These are phyloP conservation scores for Exophiala spinifera DNA, from an alignment of 2,329 filamentous ascomycete species.

Conservation along the genomic window DNA sequence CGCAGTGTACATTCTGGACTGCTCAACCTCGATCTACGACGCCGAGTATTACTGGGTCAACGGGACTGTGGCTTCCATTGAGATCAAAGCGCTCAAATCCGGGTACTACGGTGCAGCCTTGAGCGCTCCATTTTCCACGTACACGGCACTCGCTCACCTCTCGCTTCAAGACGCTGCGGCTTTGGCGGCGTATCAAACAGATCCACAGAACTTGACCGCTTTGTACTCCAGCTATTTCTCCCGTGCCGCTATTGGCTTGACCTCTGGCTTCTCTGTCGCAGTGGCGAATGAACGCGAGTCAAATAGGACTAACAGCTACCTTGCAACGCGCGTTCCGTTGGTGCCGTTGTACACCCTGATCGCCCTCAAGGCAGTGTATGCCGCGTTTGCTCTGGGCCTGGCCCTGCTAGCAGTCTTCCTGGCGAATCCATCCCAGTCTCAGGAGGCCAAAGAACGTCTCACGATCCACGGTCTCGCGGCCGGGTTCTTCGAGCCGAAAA, in stretches of 20 bases:
- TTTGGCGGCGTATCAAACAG: slow-evolving; percentile 12
- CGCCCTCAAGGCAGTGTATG: slow-evolving; percentile 3
- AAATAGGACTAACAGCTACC: slow-evolving; percentile 14
- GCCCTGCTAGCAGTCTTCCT: slow-evolving; percentile 1
- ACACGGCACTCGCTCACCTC: slow-evolving; percentile 15
- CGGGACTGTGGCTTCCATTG: slow-evolving; percentile 4
- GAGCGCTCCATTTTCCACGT: slow-evolving; percentile 15
- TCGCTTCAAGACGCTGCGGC: slow-evolving; percentile 17
- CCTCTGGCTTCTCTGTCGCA: slow-evolving; percentile 17
- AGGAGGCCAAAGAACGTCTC: slow-evolving; percentile 2
- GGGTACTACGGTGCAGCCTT: slow-evolving; percentile 12
- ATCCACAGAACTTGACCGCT: slow-evolving; percentile 12
- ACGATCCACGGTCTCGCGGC: slow-evolving; percentile 6
- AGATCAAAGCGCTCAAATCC: not conserved
- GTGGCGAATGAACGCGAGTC: slow-evolving; percentile 17
- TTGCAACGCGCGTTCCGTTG: slow-evolving; percentile 22
- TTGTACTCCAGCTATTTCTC: slow-evolving; percentile 22
- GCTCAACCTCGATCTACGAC: slow-evolving; percentile 13
- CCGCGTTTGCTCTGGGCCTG: not conserved
- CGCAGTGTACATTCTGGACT: slow-evolving; percentile 20
- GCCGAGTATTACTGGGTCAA: slow-evolving; percentile 20
- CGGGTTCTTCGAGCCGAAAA: slow-evolving; percentile 5
- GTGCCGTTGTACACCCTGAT: slow-evolving; percentile 13
- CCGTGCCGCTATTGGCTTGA: slow-evolving; percentile 20
- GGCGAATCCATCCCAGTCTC: slow-evolving; percentile 1